Base-by-base conservation (phyloP, 352 stramenopile species). In the Phytopythium vexans region DNA sequence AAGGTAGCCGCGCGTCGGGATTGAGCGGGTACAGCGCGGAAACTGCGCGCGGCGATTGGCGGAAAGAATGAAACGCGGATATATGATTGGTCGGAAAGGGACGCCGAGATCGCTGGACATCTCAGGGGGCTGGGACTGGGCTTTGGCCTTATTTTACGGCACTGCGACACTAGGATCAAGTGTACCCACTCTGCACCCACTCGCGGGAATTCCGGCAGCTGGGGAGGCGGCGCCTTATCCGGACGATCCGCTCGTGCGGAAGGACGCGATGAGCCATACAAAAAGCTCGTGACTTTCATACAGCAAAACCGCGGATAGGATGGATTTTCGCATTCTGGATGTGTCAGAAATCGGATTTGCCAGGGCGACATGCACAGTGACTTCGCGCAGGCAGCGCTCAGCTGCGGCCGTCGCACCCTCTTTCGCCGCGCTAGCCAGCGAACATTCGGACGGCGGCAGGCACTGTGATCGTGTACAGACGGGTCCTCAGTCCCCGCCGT, bases 151-250 rank as follows among this genome's bases (percentile, higher is more conserved):
- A 27, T 27, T 27, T 27, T 27, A 27, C 21, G 21, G 21, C 21
- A 27, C 21, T 27, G 41, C 41, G 41, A 45, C 41, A 45, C 27
- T 3, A 10, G 40, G 14, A 44, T 12, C 14, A 3, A 27, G 15
- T 45, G 41, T n/a, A 45, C 41, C 41, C 41, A 45, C 39, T 43
- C 15, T 10, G 41, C 41, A 47, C 41, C 41, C 41, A 47, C 41
- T 47, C 41, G n/a, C 41, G 8, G 8, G 14, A 33, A 34, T n/a
- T 8, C 10, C 10, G 38, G 38, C 10, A 10, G 39, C 39, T 43
- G 21, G 21, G 21, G 21, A 27, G 21, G 21, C 21, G 21, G 21
- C 21, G 21, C 21, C 11, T 15, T 21, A 43, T 43, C 39, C 39
- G 39, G 39, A 43, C 21, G 11, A 27, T 43, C 21, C 12, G 21